Evolutionary conservation across 2,329 filamentous ascomycete genomes (phyloP).

Genomic region (Mycosphaerelloides madeirae): DNA sequence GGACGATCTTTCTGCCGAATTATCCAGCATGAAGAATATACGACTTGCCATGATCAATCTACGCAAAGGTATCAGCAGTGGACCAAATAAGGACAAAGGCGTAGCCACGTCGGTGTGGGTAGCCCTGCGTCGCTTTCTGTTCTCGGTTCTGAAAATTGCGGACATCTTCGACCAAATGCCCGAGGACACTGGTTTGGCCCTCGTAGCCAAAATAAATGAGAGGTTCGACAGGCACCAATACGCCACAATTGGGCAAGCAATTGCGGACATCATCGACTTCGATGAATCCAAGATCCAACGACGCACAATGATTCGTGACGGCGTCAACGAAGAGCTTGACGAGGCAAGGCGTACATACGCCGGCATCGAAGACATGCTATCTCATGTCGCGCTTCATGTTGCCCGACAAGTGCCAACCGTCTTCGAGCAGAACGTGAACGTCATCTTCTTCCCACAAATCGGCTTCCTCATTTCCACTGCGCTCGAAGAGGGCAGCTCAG

Average conservation of each 20-base stretch:
- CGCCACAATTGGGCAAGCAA: conserved; percentile 62
- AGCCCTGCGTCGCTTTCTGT: conserved; percentile 67
- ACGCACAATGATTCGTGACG: conserved; percentile 66
- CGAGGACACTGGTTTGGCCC: conserved; percentile 48
- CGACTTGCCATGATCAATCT: conserved; percentile 63
- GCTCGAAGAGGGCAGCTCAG: conserved; percentile 54
- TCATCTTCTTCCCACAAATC: conserved; percentile 85
- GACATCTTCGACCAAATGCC: conserved; percentile 57
- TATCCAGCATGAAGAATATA: conserved; percentile 74
- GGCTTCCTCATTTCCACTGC: conserved; percentile 80
- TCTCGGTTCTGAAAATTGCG: conserved; percentile 64
- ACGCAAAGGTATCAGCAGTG: conserved; percentile 66
- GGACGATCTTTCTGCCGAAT: conserved; percentile 52
- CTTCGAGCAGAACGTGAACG: conserved; percentile 57
- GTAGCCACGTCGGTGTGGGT: conserved; percentile 60
- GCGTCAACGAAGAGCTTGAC: conserved; percentile 71
- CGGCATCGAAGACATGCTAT: conserved; percentile 70
- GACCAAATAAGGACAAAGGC: conserved; percentile 54
- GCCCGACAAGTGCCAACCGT: conserved; percentile 58
- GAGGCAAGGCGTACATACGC: conserved; percentile 71
- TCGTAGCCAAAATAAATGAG: conserved; percentile 56
- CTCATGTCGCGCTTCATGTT: conserved; percentile 61
- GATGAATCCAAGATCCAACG: conserved; percentile 66
- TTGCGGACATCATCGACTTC: conserved; percentile 75
- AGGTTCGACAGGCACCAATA: conserved; percentile 57